phyloP scores from a whole-genome alignment of 495 filamentous ascomycete species.

The Lasiosphaeria miniovina region DNA sequence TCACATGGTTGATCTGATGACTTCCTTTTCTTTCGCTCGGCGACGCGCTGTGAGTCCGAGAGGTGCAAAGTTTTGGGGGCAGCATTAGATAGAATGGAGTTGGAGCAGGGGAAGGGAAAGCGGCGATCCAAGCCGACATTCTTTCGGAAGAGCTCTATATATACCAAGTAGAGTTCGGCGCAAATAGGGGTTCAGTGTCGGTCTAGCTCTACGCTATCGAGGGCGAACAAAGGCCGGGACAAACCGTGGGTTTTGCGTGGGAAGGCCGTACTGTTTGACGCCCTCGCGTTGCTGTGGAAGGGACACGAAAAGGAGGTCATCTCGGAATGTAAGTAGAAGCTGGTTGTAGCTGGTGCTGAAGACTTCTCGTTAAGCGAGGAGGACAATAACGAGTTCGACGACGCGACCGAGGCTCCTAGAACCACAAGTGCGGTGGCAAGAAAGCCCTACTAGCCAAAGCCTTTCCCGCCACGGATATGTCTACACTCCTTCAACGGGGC shows the following conservation, averaged over 20 bases:
- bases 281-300: conserved; percentile 72
- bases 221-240: conserved; percentile 1
- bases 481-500: conserved; percentile 90
- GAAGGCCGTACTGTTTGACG: conserved; percentile 59
- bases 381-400: conserved; percentile 25
- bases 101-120: too few relatives aligned
- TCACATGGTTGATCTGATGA: too few relatives aligned
- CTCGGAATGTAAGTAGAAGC: conserved; percentile 58
- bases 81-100: too few relatives aligned
- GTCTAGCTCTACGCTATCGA: too few relatives aligned
- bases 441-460: conserved; percentile 34
- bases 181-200: too few relatives aligned
- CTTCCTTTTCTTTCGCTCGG: too few relatives aligned
- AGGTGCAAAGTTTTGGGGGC: too few relatives aligned
- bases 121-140: too few relatives aligned
- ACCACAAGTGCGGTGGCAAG: conserved; percentile 5
- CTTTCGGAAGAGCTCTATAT: too few relatives aligned
- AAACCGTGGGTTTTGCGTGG: background rate
- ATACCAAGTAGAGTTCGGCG: too few relatives aligned
- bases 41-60: too few relatives aligned
- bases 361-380: conserved; percentile 44
- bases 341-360: conserved; percentile 42
- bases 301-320: conserved; percentile 71
- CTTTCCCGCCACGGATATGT: conserved; percentile 87
- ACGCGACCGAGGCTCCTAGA: background rate